Conservation (phyloP, 208 protist species). For the Tritrichomonas foetus region DNA sequence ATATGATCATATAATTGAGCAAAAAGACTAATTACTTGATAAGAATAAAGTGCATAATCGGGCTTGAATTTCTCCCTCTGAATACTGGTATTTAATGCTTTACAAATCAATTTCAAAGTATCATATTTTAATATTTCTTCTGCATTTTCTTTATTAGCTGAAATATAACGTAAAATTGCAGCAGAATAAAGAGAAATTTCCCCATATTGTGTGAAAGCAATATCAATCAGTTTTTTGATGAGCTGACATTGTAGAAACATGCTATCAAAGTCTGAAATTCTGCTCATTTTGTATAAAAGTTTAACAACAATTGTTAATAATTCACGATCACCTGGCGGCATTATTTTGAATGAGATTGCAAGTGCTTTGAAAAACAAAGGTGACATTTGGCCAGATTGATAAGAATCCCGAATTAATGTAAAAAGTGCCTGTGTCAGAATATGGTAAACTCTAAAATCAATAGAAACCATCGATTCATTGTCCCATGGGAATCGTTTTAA, state of each 20-base stretch:
- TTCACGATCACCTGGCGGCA: neutral
- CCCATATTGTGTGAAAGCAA: neutral
- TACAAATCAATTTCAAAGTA: neutral
- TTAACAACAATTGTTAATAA: neutral
- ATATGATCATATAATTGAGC: neutral
- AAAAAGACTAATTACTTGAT: slow-evolving; percentile 1
- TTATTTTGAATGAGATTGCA: neutral
- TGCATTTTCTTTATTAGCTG: neutral
- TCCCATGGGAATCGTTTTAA: neutral
- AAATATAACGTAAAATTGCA: neutral
- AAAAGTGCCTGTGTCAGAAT: slow-evolving; percentile 22
- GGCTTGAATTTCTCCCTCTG: neutral
- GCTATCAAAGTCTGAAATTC: neutral
- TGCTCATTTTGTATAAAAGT: slow-evolving; percentile 17
- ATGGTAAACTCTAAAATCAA: slow-evolving; percentile 37
- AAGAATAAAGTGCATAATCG: neutral
- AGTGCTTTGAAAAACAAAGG: neutral
- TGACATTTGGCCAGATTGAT: neutral
- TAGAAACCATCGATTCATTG: neutral
- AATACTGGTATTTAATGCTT: neutral
- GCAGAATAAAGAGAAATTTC: neutral
- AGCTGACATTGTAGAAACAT: neutral
- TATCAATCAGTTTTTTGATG: neutral
- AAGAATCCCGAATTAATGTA: neutral
- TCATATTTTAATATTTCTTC: neutral